These are phyloP conservation scores for Aquilaria agallochum DNA, from an alignment of 441 rosid species.

Conservation along the genomic window DNA sequence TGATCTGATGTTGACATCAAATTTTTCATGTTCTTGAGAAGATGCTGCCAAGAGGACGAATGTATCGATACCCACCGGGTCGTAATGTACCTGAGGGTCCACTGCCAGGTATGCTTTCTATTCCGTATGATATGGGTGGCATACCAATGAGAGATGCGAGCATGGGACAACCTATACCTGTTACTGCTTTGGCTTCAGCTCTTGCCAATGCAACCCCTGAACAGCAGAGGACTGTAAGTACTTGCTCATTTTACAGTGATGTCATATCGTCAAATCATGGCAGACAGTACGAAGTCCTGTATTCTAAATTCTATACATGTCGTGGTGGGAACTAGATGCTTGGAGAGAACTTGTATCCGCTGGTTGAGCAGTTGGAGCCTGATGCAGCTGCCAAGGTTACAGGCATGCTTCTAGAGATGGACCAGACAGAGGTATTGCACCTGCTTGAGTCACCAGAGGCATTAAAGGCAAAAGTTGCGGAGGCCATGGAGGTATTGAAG, in stretches of 20 bases:
- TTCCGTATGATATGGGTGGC: conserved; percentile 50
- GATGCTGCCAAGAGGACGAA: conserved; percentile 61
- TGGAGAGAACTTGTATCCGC: conserved; percentile 65
- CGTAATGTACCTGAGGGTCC: conserved; percentile 39
- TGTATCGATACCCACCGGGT: conserved; percentile 45
- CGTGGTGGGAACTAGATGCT: conserved; percentile 36
- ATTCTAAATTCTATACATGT: background rate
- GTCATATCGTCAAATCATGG: background rate
- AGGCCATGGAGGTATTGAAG: conserved; percentile 69
- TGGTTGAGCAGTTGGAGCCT: conserved; percentile 63
- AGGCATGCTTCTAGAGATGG: conserved; percentile 78
- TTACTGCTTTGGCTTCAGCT: conserved; percentile 50
- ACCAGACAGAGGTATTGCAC: conserved; percentile 73
- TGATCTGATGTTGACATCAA: background rate
- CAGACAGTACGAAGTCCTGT: background rate
- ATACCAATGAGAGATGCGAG: conserved; percentile 38
- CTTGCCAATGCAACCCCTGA: conserved; percentile 65
- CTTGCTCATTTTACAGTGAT: background rate
- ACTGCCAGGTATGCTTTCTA: conserved; percentile 51
- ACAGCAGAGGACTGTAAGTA: conserved; percentile 50
- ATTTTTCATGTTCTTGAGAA: conserved; percentile 9
- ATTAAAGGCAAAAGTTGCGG: conserved; percentile 59
- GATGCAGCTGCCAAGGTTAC: conserved; percentile 69
- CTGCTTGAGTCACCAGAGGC: conserved; percentile 67
- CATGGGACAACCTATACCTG: conserved; percentile 35